Conservation (phyloP, 768 basidiomycete genomes). For the Xanthoconium purpureum region DNA sequence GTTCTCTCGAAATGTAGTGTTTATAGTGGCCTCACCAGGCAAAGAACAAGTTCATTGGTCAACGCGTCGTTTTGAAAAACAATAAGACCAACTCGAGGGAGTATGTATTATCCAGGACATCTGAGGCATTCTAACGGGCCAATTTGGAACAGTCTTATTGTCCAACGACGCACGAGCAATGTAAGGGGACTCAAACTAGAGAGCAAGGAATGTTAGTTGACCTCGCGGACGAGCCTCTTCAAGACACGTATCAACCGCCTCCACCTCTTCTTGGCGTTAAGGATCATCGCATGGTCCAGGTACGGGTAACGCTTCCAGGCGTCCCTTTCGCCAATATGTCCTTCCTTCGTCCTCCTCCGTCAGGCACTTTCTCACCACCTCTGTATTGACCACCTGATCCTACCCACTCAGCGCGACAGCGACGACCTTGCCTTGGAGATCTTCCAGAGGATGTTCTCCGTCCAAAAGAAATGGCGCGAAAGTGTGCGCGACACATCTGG, state of each 20-base stretch:
- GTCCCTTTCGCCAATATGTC: slow-evolving; percentile 28
- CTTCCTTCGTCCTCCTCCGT: slow-evolving; percentile 29
- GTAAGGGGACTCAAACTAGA: no score
- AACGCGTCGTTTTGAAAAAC: no score
- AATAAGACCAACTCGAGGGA: no score
- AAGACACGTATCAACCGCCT: slow-evolving; percentile 32
- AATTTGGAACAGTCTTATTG: no score
- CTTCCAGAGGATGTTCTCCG: slow-evolving; percentile 60
- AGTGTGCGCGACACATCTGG: slow-evolving; percentile 59
- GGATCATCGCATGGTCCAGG: slow-evolving; percentile 43
- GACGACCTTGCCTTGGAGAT: slow-evolving; percentile 35
- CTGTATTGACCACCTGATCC: slow-evolving; percentile 44
- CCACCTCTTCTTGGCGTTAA: slow-evolving; percentile 30
- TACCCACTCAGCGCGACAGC: slow-evolving; percentile 38
- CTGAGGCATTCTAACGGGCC: no score
- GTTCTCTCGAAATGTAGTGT: no score
- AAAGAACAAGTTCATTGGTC: no score
- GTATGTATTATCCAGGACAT: no score
- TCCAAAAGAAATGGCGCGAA: slow-evolving; percentile 64
- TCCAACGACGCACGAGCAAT: no score
- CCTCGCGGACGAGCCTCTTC: slow-evolving; percentile 26
- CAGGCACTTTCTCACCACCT: slow-evolving; percentile 38
- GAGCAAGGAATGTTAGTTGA: neutral
- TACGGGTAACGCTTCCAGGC: slow-evolving; percentile 37
- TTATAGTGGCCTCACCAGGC: no score